Conservation (phyloP, 306 rosid species). For the Geum urbanum region DNA sequence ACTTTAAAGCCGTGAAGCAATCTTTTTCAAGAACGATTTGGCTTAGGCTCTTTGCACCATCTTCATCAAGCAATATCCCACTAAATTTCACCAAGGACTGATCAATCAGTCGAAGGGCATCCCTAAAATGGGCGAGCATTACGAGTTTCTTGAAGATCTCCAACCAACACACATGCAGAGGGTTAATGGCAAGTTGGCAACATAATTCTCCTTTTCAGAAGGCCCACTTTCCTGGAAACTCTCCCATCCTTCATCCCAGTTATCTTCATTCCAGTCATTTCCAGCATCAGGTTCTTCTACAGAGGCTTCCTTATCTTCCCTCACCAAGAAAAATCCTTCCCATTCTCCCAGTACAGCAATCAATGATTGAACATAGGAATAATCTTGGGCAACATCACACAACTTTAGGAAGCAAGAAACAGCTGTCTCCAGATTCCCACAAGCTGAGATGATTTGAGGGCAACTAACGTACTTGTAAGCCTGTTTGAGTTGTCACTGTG, state of each 20-base stretch:
- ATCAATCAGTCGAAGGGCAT: conserved; percentile 63
- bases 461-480: conserved; percentile 84
- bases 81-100: conserved; percentile 49
- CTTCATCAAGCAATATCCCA: conserved; percentile 67
- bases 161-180: conserved; percentile 78
- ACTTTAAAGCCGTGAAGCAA: conserved; percentile 65
- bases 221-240: conserved; percentile 72
- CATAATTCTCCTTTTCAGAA: conserved; percentile 30
- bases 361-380: no score
- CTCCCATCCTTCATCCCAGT: conserved; percentile 99
- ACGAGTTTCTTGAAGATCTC: conserved; percentile 64
- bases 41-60: conserved; percentile 49
- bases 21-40: conserved; percentile 47
- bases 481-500: conserved; percentile 61
- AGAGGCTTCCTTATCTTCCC: conserved; percentile 42
- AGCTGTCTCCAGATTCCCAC: conserved; percentile 55
- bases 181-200: conserved; percentile 47
- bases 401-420: conserved; percentile 78
- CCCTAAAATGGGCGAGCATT: conserved; percentile 46
- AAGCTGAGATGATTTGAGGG: conserved; percentile 88
- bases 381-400: conserved; percentile 52
- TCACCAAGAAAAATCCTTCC: conserved; percentile 64
- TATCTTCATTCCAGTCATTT: conserved; percentile 76
- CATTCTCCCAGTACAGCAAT: no score
- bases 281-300: conserved; percentile 52